Evolutionary conservation across 768 basidiomycete genomes (phyloP).

Genomic region (Termitomyces sp.): DNA sequence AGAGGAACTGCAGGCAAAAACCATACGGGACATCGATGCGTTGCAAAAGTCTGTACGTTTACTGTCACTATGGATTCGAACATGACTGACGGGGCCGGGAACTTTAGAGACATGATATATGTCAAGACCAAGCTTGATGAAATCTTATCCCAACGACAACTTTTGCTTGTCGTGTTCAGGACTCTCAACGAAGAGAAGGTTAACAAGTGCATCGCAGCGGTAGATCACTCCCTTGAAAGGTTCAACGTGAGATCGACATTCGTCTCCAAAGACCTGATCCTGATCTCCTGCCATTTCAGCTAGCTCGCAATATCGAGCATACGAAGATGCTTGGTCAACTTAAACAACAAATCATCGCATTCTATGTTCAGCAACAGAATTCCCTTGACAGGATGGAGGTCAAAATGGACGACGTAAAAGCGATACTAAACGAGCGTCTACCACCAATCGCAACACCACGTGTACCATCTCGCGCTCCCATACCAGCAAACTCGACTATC

Average conservation of each 20-base stretch:
- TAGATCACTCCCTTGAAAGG: constrained; percentile 1
- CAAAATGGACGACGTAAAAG: constrained; percentile 5
- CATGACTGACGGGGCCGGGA: background rate
- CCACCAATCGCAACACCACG: background rate
- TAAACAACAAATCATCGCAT: background rate
- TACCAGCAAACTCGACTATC: constrained; percentile 12
- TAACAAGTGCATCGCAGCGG: background rate
- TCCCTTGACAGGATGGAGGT: background rate
- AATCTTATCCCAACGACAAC: background rate
- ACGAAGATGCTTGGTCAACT: background rate
- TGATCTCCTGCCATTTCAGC: background rate
- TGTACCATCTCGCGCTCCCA: background rate
- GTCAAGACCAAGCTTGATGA: constrained; percentile 1
- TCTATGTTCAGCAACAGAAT: background rate
- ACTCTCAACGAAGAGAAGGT: constrained; percentile 7
- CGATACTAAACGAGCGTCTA: background rate
- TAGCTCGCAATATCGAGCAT: background rate
- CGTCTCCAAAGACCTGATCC: too few species aligned
- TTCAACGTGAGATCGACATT: constrained; percentile 2
- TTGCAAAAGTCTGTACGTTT: background rate
- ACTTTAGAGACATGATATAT: background rate
- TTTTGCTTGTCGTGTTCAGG: background rate
- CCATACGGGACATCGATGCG: background rate
- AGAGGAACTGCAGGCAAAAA: background rate
- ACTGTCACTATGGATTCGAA: background rate